phyloP scores from a whole-genome alignment of 139 green algal species.

The Trebouxia sp. region DNA sequence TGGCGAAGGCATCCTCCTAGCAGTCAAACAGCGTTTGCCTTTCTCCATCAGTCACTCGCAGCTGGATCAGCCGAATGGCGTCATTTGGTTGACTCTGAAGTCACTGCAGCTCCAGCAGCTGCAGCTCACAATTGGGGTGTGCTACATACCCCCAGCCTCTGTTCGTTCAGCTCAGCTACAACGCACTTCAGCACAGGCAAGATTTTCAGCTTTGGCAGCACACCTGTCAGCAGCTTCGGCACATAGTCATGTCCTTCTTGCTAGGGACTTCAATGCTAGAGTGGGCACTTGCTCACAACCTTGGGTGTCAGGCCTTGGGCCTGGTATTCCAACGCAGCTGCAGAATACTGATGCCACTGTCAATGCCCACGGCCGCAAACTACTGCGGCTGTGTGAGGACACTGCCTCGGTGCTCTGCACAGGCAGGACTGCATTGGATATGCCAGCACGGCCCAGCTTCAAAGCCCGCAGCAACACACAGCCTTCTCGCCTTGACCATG shows the following conservation, averaged over 20 bases:
- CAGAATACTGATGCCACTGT: background rate
- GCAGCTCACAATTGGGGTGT: background rate
- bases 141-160: background rate
- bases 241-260: background rate
- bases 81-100: slow-evolving; percentile 13
- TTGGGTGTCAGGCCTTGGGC: background rate
- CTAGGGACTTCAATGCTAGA: background rate
- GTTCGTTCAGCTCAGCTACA: background rate
- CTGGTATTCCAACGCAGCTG: background rate
- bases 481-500: background rate
- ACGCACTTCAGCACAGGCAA: background rate
- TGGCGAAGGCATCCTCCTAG: background rate
- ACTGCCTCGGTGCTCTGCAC: background rate
- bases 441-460: background rate
- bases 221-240: background rate
- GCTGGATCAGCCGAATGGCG: background rate
- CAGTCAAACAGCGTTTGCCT: background rate
- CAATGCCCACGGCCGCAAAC: background rate
- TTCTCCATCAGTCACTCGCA: background rate
- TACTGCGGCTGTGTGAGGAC: background rate
- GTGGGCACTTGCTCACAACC: background rate
- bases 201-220: background rate
- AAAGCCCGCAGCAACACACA: slow-evolving; percentile 11
- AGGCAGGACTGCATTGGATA: background rate
- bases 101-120: background rate